Percentiles rank a stretch among this genome's conserved stretches.
phyloP scores from a whole-genome alignment of 2,329 filamentous ascomycete genomes.

The Diaporthe citrichinensis region DNA sequence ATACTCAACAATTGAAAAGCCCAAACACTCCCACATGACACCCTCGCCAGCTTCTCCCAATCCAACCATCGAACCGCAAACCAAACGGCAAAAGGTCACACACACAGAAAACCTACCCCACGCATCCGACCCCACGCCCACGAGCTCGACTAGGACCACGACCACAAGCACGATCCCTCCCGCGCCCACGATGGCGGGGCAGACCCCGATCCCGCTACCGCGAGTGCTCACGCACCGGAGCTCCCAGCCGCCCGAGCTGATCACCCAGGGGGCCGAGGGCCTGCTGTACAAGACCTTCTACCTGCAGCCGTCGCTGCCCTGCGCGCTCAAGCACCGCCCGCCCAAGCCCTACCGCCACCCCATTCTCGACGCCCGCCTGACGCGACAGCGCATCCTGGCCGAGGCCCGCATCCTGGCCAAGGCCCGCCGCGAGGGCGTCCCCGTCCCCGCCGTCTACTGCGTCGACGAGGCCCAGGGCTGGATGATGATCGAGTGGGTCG shows the following conservation, averaged over 20 bases:
- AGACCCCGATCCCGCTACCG: slow-evolving; percentile 67
- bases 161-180: background rate
- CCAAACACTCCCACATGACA: slow-evolving; percentile 4
- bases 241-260: slow-evolving; percentile 73
- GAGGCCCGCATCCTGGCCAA: slow-evolving; percentile 89
- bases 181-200: slow-evolving; percentile 32
- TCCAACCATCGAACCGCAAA: background rate
- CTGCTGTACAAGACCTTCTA: slow-evolving; percentile 91
- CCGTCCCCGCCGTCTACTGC: slow-evolving; percentile 85
- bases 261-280: slow-evolving; percentile 96
- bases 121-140: background rate
- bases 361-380: slow-evolving; percentile 87
- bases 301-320: slow-evolving; percentile 75
- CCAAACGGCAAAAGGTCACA: slow-evolving; percentile 1
- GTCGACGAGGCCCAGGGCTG: slow-evolving; percentile 76
- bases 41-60: background rate
- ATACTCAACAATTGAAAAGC: background rate
- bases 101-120: background rate
- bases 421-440: slow-evolving; percentile 82
- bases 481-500: slow-evolving; percentile 89
- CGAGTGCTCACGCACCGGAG: slow-evolving; percentile 74
- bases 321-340: slow-evolving; percentile 92
- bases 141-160: background rate
- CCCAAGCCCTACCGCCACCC: slow-evolving; percentile 94
- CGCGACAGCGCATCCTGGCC: slow-evolving; percentile 86